Conservation (phyloP, 2,329 filamentous ascomycete genomes). For the Aureobasidium sp. region DNA sequence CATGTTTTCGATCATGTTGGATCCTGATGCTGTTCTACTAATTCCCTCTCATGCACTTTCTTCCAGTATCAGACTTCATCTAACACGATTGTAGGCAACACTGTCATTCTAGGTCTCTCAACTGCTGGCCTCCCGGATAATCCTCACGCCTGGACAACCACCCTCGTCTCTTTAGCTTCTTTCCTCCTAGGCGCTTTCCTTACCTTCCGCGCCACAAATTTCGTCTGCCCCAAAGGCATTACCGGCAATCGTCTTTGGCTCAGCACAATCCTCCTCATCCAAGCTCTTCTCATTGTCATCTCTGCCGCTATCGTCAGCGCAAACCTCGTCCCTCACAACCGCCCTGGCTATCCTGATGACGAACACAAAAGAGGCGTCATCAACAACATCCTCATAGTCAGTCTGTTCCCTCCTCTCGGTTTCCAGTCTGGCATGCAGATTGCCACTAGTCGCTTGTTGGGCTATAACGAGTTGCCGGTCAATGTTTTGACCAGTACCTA, state of each 20-base stretch:
- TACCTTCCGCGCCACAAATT: conserved; percentile 34
- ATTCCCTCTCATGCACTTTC: not conserved
- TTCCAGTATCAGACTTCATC: not conserved
- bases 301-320: conserved; percentile 47
- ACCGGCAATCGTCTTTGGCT: conserved; percentile 28
- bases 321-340: conserved; percentile 39
- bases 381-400: conserved; percentile 38
- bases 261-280: conserved; percentile 46
- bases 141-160: conserved; percentile 48
- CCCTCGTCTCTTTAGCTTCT: conserved; percentile 45
- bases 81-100: conserved; percentile 43
- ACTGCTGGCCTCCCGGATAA: conserved; percentile 46
- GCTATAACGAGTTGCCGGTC: conserved; percentile 48
- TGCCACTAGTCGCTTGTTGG: conserved; percentile 42
- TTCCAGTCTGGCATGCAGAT: conserved; percentile 51
- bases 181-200: conserved; percentile 49
- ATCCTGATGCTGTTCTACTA: not conserved
- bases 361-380: conserved; percentile 24
- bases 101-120: conserved; percentile 56
- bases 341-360: conserved; percentile 25
- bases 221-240: conserved; percentile 33
- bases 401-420: conserved; percentile 41
- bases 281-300: conserved; percentile 45
- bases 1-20: not conserved
- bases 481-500: conserved; percentile 50